phyloP scores from a whole-genome alignment of 2,329 filamentous ascomycete species.

The Beauveria rudraprayagi region DNA sequence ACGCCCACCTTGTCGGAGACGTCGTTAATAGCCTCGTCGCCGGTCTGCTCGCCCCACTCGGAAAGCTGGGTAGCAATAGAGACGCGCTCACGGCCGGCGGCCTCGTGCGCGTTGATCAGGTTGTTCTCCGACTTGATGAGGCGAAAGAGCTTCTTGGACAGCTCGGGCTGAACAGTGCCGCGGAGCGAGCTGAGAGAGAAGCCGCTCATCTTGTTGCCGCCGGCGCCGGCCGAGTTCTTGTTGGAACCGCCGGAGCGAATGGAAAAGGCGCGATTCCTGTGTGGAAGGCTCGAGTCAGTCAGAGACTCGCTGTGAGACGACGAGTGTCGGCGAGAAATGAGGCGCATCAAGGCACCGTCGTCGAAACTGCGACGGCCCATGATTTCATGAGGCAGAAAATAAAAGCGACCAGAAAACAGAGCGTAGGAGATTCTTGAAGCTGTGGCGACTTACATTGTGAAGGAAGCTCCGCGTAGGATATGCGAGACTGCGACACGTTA shows the following conservation, averaged over 20 bases:
- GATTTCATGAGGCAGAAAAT: background rate
- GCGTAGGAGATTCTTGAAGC: background rate
- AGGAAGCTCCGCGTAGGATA: background rate
- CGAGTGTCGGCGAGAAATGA: constrained; percentile 15
- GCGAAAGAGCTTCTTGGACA: constrained; percentile 80
- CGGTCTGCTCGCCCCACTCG: constrained; percentile 91
- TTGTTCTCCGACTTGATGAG: constrained; percentile 94
- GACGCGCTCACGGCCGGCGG: constrained; percentile 74
- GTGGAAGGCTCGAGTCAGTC: constrained; percentile 20
- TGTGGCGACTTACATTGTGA: constrained; percentile 4
- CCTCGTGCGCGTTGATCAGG: constrained; percentile 75
- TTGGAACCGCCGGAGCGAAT: constrained; percentile 57
- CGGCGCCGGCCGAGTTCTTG: constrained; percentile 29
- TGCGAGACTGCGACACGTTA: background rate
- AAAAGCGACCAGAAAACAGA: background rate
- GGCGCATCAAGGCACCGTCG: constrained; percentile 16
- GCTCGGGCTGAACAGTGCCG: constrained; percentile 75
- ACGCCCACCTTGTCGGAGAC: constrained; percentile 95
- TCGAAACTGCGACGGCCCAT: constrained; percentile 29
- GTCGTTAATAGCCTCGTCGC: constrained; percentile 79
- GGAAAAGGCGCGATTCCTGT: constrained; percentile 66
- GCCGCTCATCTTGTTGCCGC: constrained; percentile 39
- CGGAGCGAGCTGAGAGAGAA: constrained; percentile 85
- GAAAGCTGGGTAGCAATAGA: constrained; percentile 84
- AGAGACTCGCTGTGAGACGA: constrained; percentile 14